Evolutionary conservation across 768 basidiomycete genomes (phyloP).

Genomic region (Russula abietina): DNA sequence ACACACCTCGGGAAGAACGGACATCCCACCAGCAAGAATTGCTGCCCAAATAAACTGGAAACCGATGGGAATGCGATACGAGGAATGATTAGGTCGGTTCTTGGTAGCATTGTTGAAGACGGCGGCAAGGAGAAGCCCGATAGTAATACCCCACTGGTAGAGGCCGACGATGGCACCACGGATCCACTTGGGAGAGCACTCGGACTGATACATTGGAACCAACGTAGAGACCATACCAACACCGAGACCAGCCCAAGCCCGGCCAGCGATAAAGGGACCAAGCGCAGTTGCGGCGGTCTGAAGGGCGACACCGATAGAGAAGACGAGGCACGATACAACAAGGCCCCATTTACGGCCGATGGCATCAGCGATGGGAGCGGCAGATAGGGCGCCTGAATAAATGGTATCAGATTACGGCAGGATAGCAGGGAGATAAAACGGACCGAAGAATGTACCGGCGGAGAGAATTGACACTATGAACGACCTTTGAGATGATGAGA

Average conservation of each 20-base stretch:
- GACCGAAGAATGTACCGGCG: conserved; percentile 79
- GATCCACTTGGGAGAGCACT: conserved; percentile 30
- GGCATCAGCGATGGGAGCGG: conserved; percentile 48
- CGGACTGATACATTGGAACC: conserved; percentile 32
- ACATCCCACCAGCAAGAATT: conserved; percentile 65
- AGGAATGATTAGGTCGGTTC: conserved; percentile 27
- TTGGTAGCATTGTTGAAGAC: conserved; percentile 48
- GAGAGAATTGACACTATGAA: conserved; percentile 67
- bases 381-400: conserved; percentile 45
- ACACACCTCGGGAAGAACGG: conserved; percentile 53
- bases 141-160: conserved; percentile 71
- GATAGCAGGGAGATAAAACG: conserved; percentile 22
- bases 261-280: conserved; percentile 47
- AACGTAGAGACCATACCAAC: conserved; percentile 66
- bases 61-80: conserved; percentile 66
- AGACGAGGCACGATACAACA: conserved; percentile 43
- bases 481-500: conserved; percentile 42
- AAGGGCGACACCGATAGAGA: conserved; percentile 58
- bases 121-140: conserved; percentile 47
- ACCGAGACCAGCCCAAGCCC: conserved; percentile 76
- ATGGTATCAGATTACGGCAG: background rate
- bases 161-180: conserved; percentile 65
- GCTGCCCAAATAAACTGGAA: conserved; percentile 78
- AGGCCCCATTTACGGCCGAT: conserved; percentile 48
- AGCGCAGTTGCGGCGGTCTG: conserved; percentile 52